Evolutionary conservation across 305 asterid genomes (phyloP), one percentile per base, ranked within the genome.

Genomic region (Striga hermonthica): DNA sequence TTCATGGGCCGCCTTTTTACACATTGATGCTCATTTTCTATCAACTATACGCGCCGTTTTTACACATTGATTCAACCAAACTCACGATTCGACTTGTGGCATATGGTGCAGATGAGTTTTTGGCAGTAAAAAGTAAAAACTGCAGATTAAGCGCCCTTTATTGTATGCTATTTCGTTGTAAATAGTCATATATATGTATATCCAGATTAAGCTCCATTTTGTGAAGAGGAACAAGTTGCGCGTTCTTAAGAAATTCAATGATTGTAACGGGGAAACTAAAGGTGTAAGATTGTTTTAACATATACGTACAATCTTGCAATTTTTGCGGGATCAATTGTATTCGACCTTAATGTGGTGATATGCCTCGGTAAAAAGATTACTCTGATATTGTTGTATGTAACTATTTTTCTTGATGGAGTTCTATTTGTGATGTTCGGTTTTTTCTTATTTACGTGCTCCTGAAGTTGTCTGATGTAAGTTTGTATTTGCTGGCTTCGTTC

Each of bases 131-230:
- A 60, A 15, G 60, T 55, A 28, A 61, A 60, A 60, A 64, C 49
- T 71, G 69, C 62, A 9, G 75, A 78, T 71, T 62, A 37, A 37
- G 73, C 43, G 15, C 57, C 60, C 50, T 36, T 58, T 22, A 22
- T 63, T 70, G 16, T 75, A 56, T 59, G 85, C 74, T 80, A 76
- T 72, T 79, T 68, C 80, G 35, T 57, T 90, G 97, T 90, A 87
- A 75, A 90, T 90, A 85, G 81, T 65, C n/a, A 22, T 22, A 22
- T 22, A 22, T 62, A 76, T 79, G 74, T 78, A 82, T 71, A 65
- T 78, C 70, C 69, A 77, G 64, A 64, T 74, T 59, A 70, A 74
- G 91, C 84, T 83, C 91, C 82, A 59, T 81, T 80, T 82, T 83
- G 83, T 75, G 69, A 67, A 75, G 88, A 75, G 89, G 80, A 50